Evolutionary conservation across 1,284 basidiomycete genomes (phyloP), one percentile per base, ranked within the genome.

Genomic region (Melampsora americana): DNA sequence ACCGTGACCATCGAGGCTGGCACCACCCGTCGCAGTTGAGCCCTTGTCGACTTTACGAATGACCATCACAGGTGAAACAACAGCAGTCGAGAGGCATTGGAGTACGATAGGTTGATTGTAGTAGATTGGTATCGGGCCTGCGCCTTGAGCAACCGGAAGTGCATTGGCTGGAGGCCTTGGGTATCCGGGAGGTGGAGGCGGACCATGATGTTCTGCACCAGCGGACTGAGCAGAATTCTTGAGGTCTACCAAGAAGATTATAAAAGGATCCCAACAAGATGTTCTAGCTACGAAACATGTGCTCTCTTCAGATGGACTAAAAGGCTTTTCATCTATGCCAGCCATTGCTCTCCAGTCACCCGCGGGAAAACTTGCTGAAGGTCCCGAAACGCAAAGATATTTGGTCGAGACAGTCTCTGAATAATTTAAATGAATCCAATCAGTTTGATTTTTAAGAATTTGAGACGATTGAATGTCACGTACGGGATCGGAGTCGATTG

Each of bases 101-200:
- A 98, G 85, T 42, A 98, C 92, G 66, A 98, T 90, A 0, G 93
- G 94, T 82, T 95, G 92, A 81, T 98, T 98, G 86, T 96, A 97
- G 83, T 94, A 92, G 77, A 98, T 90, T 30, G 92, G 89, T 66
- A 83, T 81, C 2, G 80, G 78, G 2, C 90, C 90, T 79, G 90
- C 89, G 82, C 88, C 88, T 69, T 89, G 90, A 59, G 78, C 32
- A 84, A 92, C 89, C 20, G 90, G 85, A 77, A 94, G 90, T 4
- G 92, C 92, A 79, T 95, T 95, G 18, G 90, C 89, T 18, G 93
- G 95, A 32, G 92, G 92, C 0, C 90, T 90, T 5, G 92, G 93
- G 81, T 91, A 94, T 30, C 82, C 83, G 0, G 81, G 80, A 53
- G 82, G 88, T 67, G 91, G 89, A 1, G 90, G 90, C 14, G 53